Evolutionary conservation across 306 rosid genomes (phyloP).

Genomic region (Alnus glutinosa): DNA sequence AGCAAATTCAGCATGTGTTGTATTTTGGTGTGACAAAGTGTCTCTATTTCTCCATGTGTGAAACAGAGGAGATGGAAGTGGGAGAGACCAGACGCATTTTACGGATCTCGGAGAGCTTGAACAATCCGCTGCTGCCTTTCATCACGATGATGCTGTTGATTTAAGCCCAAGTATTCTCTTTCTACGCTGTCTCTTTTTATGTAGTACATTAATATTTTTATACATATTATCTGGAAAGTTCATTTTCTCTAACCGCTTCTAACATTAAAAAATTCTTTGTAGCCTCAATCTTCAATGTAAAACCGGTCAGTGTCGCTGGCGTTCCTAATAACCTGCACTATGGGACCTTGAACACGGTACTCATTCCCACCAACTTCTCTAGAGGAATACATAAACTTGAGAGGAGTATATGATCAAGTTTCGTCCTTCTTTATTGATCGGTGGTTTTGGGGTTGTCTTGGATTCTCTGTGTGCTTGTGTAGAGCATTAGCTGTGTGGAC

Average conservation of each 20-base stretch:
- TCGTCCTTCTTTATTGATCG: not conserved
- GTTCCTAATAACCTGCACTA: conserved; percentile 53
- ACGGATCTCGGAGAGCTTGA: conserved; percentile 71
- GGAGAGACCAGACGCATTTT: conserved; percentile 53
- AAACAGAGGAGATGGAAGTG: conserved; percentile 70
- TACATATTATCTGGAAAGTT: not conserved
- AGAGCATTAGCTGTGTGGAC: conserved; percentile 55
- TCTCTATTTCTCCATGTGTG: conserved; percentile 37
- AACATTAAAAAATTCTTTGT: conserved; percentile 18
- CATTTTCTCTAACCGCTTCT: conserved; percentile 10
- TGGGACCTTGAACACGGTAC: conserved; percentile 58
- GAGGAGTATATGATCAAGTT: not conserved
- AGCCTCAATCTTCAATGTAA: conserved; percentile 67
- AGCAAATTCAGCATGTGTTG: not conserved
- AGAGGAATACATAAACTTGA: not conserved
- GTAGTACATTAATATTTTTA: not conserved
- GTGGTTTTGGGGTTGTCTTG: not conserved
- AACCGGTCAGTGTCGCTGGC: conserved; percentile 51
- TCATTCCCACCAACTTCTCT: not conserved
- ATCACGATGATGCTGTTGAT: conserved; percentile 67
- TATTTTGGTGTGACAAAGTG: not conserved
- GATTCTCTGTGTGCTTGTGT: conserved; percentile 8
- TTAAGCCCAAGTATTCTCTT: conserved; percentile 68
- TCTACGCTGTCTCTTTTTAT: conserved; percentile 4
- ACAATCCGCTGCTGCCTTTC: conserved; percentile 56